Percentiles rank a stretch among this genome's conserved stretches.
These are phyloP conservation scores for Penicillium sp. DNA, from an alignment of 2,329 filamentous ascomycete species.

Conservation along the genomic window DNA sequence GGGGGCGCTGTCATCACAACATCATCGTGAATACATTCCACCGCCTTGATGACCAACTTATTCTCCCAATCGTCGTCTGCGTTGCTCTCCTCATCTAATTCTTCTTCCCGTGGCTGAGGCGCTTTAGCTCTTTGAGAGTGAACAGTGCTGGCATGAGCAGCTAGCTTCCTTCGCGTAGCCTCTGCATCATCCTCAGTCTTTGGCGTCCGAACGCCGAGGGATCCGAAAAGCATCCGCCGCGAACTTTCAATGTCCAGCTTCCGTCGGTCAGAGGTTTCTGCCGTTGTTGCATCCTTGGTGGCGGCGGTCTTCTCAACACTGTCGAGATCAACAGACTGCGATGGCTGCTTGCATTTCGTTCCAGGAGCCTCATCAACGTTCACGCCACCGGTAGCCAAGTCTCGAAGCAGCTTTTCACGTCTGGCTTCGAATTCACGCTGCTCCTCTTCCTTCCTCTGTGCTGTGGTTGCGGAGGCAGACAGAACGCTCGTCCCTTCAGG, in stretches of 20 bases:
- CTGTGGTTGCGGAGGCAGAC: conserved; percentile 15
- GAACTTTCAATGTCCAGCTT: conserved; percentile 56
- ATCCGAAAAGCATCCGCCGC: conserved; percentile 64
- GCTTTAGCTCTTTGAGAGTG: conserved; percentile 23
- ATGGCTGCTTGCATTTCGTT: conserved; percentile 27
- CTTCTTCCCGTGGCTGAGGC: conserved; percentile 21
- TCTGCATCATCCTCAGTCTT: conserved; percentile 64
- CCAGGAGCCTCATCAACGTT: conserved; percentile 37
- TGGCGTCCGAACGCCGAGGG: conserved; percentile 63
- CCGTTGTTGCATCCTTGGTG: conserved; percentile 7
- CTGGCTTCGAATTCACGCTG: conserved; percentile 46
- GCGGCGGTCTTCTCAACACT: conserved; percentile 8
- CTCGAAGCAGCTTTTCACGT: conserved; percentile 47
- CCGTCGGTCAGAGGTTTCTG: conserved; percentile 28
- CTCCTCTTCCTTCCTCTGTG: conserved; percentile 23
- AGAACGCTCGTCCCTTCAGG: conserved; percentile 16
- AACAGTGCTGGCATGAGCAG: conserved; percentile 45
- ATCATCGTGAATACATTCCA: conserved; percentile 73
- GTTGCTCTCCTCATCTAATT: conserved; percentile 31
- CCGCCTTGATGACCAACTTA: conserved; percentile 68
- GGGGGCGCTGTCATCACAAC: conserved; percentile 68
- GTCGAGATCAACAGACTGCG: neutral
- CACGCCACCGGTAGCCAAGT: conserved; percentile 48
- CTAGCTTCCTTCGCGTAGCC: conserved; percentile 54
- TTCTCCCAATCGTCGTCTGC: conserved; percentile 64